phyloP scores from a whole-genome alignment of 2,329 filamentous ascomycete species.

The Delphinella strobiligena region DNA sequence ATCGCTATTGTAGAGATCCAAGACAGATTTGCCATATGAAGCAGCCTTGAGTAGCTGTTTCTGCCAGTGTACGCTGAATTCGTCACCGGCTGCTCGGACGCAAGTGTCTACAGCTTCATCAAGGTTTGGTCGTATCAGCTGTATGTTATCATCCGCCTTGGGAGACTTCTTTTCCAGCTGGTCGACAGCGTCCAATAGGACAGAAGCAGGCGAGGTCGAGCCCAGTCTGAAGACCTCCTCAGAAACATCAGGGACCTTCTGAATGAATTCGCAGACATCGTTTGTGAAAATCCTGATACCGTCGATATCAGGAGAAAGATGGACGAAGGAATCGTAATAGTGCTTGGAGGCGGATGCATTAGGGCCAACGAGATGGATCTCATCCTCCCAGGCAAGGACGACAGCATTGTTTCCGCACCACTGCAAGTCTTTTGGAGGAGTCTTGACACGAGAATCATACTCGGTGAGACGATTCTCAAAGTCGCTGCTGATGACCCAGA shows the following conservation, averaged over 20 bases:
- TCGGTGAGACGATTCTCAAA: slow-evolving; percentile 88
- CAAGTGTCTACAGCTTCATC: slow-evolving; percentile 91
- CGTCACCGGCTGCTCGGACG: slow-evolving; percentile 83
- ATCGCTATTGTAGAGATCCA: slow-evolving; percentile 95
- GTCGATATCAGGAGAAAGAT: slow-evolving; percentile 77
- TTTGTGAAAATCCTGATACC: slow-evolving; percentile 86
- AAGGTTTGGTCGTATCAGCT: slow-evolving; percentile 75
- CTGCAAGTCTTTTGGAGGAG: slow-evolving; percentile 72
- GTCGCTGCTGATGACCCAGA: slow-evolving; percentile 89
- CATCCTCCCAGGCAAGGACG: slow-evolving; percentile 92
- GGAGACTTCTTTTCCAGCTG: slow-evolving; percentile 88
- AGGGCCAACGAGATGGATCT: slow-evolving; percentile 85
- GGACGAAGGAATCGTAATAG: slow-evolving; percentile 84
- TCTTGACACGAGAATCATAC: slow-evolving; percentile 78
- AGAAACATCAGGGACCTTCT: slow-evolving; percentile 60
- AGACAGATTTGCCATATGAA: slow-evolving; percentile 92
- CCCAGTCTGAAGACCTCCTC: slow-evolving; percentile 83
- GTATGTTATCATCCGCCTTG: slow-evolving; percentile 95
- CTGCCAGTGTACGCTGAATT: slow-evolving; percentile 85
- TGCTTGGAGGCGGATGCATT: slow-evolving; percentile 58
- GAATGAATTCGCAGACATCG: slow-evolving; percentile 93
- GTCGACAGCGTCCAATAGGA: slow-evolving; percentile 85
- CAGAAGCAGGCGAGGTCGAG: slow-evolving; percentile 77
- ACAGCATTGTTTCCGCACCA: slow-evolving; percentile 97
- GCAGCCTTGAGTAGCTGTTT: slow-evolving; percentile 93